phyloP scores from a whole-genome alignment of 805 yeast species.

The Wickerhamiella parazyma region DNA sequence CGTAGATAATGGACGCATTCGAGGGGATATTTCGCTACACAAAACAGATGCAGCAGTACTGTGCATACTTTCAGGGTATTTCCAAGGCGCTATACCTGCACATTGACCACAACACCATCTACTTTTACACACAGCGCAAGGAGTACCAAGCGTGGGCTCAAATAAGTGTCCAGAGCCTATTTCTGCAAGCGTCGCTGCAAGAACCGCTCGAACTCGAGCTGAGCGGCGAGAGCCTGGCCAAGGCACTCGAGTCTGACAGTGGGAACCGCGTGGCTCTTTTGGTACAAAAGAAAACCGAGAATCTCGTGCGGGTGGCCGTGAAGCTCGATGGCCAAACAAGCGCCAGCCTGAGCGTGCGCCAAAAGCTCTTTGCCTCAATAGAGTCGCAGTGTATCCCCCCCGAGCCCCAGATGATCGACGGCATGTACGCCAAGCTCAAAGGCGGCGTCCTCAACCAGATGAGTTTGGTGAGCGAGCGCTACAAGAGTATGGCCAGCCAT shows the following conservation, averaged over 20 bases:
- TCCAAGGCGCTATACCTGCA: constrained; percentile 3
- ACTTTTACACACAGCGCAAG: constrained; percentile 8
- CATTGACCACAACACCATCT: constrained; percentile 7
- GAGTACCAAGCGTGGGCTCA: constrained; percentile 18
- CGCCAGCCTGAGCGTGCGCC: constrained; percentile 20
- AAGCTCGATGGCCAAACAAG: constrained; percentile 48
- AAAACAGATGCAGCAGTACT: neutral
- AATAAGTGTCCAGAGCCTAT: constrained; percentile 10
- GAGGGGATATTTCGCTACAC: constrained; percentile 4
- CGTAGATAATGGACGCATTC: neutral
- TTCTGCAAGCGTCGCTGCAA: neutral
- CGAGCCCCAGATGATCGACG: constrained; percentile 39
- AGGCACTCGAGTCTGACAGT: constrained; percentile 28
- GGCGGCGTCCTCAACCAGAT: constrained; percentile 16
- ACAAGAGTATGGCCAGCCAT: neutral
- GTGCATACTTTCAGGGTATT: neutral
- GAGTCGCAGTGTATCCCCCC: constrained; percentile 39
- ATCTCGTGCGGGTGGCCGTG: constrained; percentile 40
- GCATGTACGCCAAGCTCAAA: constrained; percentile 19
- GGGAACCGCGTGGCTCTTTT: constrained; percentile 19
- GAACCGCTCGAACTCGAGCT: constrained; percentile 10
- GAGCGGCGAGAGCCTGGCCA: constrained; percentile 29
- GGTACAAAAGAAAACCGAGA: constrained; percentile 23
- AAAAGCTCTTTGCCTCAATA: constrained; percentile 50
- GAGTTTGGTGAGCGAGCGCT: constrained; percentile 13